Base-by-base conservation (phyloP, 768 basidiomycete species). In the Leccinum uliginosum region DNA sequence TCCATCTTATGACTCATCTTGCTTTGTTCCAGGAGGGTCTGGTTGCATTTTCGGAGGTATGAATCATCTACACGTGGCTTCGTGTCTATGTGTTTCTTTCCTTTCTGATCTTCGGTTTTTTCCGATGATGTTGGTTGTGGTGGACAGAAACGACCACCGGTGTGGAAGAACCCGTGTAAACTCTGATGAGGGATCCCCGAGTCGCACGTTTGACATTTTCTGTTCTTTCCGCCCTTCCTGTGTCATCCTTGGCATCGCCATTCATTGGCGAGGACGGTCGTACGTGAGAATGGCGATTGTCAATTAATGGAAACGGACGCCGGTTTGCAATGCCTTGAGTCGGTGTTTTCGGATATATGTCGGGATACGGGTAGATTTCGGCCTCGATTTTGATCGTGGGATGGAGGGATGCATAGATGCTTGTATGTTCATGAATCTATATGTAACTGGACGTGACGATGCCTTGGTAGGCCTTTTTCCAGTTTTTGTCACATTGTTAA, bases 11-110 rank as follows among this genome's bases (percentile, higher is more conserved):
- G 64, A 60, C 61, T 68, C 55, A 56, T 59, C 51, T 14, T 6
- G 57, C 52, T 49, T 50, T 56, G 51, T 65, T 58, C 14, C 59
- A 87, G 86, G 87, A 89, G 74, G 89, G 89, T 3, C 69, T 91
- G 35, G 73, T 75, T 60, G 89, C 89, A 4, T 91, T 90, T 66
- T 63, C 73, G 12, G 83, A 65, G 63, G 62, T 68, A 60, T n/a
- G 63, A 6, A 19, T 32, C 3, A 66, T 43, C 34, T 48, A 45
- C 50, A 55, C 61, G 54, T 47, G 43, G 12, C 30, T 14, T 26
- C 46, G 46, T 52, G 38, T 57, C 32, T 38, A 21, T 17, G 6
- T 38, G 35, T 38, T 38, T 38, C 30, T 17, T 21, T 50, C 30
- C 57, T 35, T 26, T 12, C 38, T 34, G 6, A 8, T 24, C 14